Base-by-base conservation (phyloP, 192 early-diverging fungal genomes). In the Dissophora ornata region DNA sequence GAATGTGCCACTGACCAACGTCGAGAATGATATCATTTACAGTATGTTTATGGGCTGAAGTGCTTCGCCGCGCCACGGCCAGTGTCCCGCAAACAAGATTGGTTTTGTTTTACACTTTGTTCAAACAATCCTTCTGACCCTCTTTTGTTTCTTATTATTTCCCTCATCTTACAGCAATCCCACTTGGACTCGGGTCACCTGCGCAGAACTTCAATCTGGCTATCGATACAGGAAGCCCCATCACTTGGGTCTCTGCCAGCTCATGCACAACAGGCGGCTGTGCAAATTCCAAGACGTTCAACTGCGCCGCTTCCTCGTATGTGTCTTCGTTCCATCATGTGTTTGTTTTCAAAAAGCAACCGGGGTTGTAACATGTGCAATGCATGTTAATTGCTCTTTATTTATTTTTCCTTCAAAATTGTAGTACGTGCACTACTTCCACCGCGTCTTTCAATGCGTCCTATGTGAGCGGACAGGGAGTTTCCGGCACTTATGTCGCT, bases 141-240 rank as follows among this genome's bases (percentile, higher is more conserved):
- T 4, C 9, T 7, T 57, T 25, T 21, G 21, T 38, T n/a, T 11
- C 9, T 33, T 33, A 33, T 29, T 30, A 34, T n/a, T n/a, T 55
- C 4, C 18, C 8, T 26, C 2, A 42, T 47, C 36, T 13, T 38
- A n/a, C n/a, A 77, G 73, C 73, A 2, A 42, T 77, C 2, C 44
- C 63, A 0, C 71, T 92, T 24, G 79, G 81, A 6, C 65, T 93
- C 3, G 91, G 91, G 40, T 88, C 88, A 10, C 92, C 92, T 10
- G 80, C 85, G 18, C 90, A 90, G 56, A 64, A 63, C 22, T 92
- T 92, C 50, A 84, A 86, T 13, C 68, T 92, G 48, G 82, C 81
- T 9, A 90, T 93, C 34, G 91, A 93, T 57, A 93, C 91, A 0
- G 91, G 91, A 4, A 90, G 88, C 16, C 74, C 86, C 13, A 82